A percentile compares a stretch with the other conserved stretches of the same genome.
These are phyloP conservation scores for Neofusicoccum parvum DNA, from an alignment of 2,329 filamentous ascomycete genomes.

Conservation along the genomic window DNA sequence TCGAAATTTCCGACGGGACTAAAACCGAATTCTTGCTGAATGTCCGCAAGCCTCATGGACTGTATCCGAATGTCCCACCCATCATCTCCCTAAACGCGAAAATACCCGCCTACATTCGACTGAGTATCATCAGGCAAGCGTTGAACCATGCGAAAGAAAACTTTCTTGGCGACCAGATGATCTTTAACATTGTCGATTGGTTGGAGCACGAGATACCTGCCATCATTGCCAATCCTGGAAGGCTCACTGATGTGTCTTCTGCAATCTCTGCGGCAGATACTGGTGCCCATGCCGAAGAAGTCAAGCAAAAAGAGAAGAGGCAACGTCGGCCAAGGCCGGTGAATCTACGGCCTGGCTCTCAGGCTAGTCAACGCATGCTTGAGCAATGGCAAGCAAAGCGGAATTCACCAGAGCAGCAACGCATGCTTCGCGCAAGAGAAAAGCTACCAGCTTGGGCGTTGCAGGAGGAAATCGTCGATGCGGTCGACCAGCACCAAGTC, in stretches of 20 bases:
- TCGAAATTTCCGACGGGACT: conserved; percentile 53
- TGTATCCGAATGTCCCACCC: conserved; percentile 71
- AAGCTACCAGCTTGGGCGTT: conserved; percentile 86
- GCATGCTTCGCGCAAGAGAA: conserved; percentile 73
- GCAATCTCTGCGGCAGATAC: conserved; percentile 65
- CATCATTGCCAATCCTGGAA: conserved; percentile 85
- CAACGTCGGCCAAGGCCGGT: conserved; percentile 60
- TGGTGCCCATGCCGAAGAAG: conserved; percentile 33
- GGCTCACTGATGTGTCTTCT: conserved; percentile 79
- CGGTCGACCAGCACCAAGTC: conserved; percentile 77
- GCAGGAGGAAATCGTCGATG: conserved; percentile 72
- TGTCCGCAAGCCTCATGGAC: conserved; percentile 67
- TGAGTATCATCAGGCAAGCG: conserved; percentile 81
- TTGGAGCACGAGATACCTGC: conserved; percentile 78
- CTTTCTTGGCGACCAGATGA: conserved; percentile 82
- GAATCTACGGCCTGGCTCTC: conserved; percentile 62
- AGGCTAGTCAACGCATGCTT: conserved; percentile 60
- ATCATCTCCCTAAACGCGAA: conserved; percentile 69
- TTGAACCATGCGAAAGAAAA: conserved; percentile 70
- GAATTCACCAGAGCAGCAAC: conserved; percentile 64
- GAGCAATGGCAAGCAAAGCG: conserved; percentile 72
- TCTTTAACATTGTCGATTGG: conserved; percentile 91
- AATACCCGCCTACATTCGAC: conserved; percentile 87
- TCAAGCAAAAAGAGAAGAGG: conserved; percentile 28
- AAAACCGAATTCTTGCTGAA: conserved; percentile 58